These are phyloP conservation scores for Fonsecaea multimorphosa DNA, from an alignment of 2,329 filamentous ascomycete species.

Conservation along the genomic window DNA sequence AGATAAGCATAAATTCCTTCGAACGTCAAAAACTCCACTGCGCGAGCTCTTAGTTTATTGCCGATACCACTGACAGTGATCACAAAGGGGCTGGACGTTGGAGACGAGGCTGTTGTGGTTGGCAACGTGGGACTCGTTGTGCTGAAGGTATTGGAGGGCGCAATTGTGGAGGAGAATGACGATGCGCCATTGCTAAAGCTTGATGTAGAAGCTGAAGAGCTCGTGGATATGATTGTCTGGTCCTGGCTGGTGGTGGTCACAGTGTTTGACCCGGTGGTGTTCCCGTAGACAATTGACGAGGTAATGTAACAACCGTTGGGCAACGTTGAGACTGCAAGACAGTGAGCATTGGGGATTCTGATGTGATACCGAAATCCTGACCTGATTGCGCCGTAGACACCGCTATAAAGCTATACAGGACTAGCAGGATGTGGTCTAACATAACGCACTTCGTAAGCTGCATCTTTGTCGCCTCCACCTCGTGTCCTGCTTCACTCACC, in stretches of 20 bases:
- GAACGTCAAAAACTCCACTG: conserved; percentile 22
- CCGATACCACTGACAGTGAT: conserved; percentile 19
- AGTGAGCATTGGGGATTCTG: not conserved
- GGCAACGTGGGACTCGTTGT: not conserved
- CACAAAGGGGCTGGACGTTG: conserved; percentile 25
- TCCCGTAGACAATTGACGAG: conserved; percentile 31
- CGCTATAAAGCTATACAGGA: conserved; percentile 11
- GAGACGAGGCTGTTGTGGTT: conserved; percentile 11
- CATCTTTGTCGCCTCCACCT: conserved; percentile 18
- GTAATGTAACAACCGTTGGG: conserved; percentile 25
- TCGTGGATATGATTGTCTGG: conserved; percentile 8
- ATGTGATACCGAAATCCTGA: conserved; percentile 2
- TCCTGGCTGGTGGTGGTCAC: not conserved
- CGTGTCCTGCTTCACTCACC: conserved; percentile 14
- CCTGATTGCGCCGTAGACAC: conserved; percentile 24
- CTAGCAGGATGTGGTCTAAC: conserved; percentile 11
- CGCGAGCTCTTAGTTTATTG: conserved; percentile 19
- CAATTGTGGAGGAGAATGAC: not conserved
- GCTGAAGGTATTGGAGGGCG: not conserved
- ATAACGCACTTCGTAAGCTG: conserved; percentile 7
- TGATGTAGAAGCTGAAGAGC: conserved; percentile 4
- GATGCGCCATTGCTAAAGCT: not conserved
- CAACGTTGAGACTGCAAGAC: conserved; percentile 13
- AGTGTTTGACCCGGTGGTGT: conserved; percentile 10
- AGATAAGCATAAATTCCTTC: conserved; percentile 18